A percentile compares a stretch with the other conserved stretches of the same genome.
These are phyloP conservation scores for Hygrophorus pudorinus DNA, from an alignment of 768 basidiomycete genomes.

Conservation along the genomic window DNA sequence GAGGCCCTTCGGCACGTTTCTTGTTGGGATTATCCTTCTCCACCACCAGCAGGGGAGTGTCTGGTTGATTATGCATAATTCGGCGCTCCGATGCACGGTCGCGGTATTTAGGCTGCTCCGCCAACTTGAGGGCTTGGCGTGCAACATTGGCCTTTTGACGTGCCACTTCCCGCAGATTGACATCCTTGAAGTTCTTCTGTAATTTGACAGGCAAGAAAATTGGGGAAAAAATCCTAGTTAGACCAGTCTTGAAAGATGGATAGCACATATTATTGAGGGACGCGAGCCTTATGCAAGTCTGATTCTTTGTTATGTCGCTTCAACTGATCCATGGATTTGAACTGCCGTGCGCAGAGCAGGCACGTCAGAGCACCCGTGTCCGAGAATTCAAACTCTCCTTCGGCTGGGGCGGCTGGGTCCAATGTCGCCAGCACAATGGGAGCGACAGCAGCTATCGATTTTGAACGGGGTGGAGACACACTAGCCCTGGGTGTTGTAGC, in stretches of 20 bases:
- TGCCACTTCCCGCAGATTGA: conserved; percentile 61
- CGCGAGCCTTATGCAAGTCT: conserved; percentile 84
- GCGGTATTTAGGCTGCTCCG: conserved; percentile 75
- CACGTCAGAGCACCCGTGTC: conserved; percentile 71
- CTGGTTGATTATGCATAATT: conserved; percentile 86
- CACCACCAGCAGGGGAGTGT: conserved; percentile 53
- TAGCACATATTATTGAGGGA: conserved; percentile 29
- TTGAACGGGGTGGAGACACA: conserved; percentile 12
- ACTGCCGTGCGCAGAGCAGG: conserved; percentile 85
- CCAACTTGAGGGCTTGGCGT: conserved; percentile 21
- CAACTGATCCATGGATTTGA: conserved; percentile 81
- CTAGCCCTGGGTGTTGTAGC: conserved; percentile 14
- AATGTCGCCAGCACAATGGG: conserved; percentile 10
- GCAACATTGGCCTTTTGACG: conserved; percentile 49
- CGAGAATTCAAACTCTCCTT: conserved; percentile 73
- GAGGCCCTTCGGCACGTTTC: conserved; percentile 46
- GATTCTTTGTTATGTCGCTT: conserved; percentile 90
- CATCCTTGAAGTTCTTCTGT: conserved; percentile 82
- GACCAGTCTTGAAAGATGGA: conserved; percentile 14
- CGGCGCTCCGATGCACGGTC: conserved; percentile 92
- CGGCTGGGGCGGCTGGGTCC: conserved; percentile 30
- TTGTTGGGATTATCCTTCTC: conserved; percentile 21
- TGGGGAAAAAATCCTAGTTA: conserved; percentile 10
- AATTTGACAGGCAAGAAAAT: conserved; percentile 2
- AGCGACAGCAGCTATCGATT: conserved; percentile 3